Conservation (phyloP, 1,284 basidiomycete genomes). For the Baeospora myosura region DNA sequence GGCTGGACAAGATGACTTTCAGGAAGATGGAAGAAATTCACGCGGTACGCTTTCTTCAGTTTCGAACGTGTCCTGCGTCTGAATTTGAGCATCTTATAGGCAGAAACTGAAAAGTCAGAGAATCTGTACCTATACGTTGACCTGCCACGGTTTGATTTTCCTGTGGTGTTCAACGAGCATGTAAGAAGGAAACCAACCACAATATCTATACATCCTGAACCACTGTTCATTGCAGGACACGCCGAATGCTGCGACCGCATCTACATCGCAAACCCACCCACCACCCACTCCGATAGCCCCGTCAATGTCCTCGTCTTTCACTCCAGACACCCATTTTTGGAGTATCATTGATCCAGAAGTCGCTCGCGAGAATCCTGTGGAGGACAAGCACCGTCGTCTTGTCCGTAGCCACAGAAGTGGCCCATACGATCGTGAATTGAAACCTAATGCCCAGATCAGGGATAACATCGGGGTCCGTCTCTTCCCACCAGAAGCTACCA, state of each 20-base stretch:
- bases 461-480: slow-evolving; percentile 84
- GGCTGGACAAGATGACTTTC: slow-evolving; percentile 92
- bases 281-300: slow-evolving; percentile 35
- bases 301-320: slow-evolving; percentile 39
- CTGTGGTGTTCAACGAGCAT: slow-evolving; percentile 91
- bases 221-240: slow-evolving; percentile 22
- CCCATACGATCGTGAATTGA: slow-evolving; percentile 91
- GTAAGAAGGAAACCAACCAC: slow-evolving; percentile 32
- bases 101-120: slow-evolving; percentile 82
- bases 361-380: slow-evolving; percentile 88
- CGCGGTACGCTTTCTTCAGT: slow-evolving; percentile 46
- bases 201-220: slow-evolving; percentile 6
- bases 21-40: slow-evolving; percentile 91
- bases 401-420: slow-evolving; percentile 93
- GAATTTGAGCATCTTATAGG: slow-evolving; percentile 33
- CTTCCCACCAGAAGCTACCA: neutral
- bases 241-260: slow-evolving; percentile 29
- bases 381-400: slow-evolving; percentile 92
- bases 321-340: slow-evolving; percentile 71
- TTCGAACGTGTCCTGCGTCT: slow-evolving; percentile 1
- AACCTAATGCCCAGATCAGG: slow-evolving; percentile 91
- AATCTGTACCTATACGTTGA: slow-evolving; percentile 93
- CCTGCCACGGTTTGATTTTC: slow-evolving; percentile 95
- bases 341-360: slow-evolving; percentile 90
- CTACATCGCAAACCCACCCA: slow-evolving; percentile 17